These are phyloP conservation scores for Populus euphratica DNA, from an alignment of 345 rosid species.

Conservation along the genomic window DNA sequence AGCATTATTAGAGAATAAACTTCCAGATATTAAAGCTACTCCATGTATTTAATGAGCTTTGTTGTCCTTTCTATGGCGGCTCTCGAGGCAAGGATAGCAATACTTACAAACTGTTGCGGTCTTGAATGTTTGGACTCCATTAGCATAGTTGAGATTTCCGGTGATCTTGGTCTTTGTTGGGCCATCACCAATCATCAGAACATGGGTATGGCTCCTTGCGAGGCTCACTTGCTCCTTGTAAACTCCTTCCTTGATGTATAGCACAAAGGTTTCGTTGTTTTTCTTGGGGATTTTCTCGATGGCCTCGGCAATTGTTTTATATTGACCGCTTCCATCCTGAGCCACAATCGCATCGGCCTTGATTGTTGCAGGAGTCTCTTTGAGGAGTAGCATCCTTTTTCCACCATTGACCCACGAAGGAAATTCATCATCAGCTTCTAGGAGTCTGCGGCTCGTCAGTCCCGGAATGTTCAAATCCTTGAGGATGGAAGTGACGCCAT, in stretches of 20 bases:
- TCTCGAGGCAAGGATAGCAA: not conserved
- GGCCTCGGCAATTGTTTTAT: constrained; percentile 52
- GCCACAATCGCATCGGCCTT: constrained; percentile 59
- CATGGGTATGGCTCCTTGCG: constrained; percentile 23
- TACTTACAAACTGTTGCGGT: constrained; percentile 61
- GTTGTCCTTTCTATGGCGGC: not conserved
- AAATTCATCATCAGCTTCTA: constrained; percentile 14
- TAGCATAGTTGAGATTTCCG: constrained; percentile 40
- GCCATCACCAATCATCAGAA: constrained; percentile 76
- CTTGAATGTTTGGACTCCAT: constrained; percentile 45
- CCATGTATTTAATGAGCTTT: no score
- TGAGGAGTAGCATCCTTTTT: constrained; percentile 44
- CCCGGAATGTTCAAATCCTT: constrained; percentile 23
- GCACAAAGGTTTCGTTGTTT: constrained; percentile 36
- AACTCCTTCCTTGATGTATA: constrained; percentile 65
- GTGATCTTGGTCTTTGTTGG: constrained; percentile 58
- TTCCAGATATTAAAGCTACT: no score
- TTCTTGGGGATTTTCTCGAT: constrained; percentile 40
- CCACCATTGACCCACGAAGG: constrained; percentile 49
- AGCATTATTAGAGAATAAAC: not conserved
- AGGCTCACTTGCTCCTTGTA: constrained; percentile 53
- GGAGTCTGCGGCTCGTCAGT: constrained; percentile 5
- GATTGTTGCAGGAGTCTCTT: constrained; percentile 12
- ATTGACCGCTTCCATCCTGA: constrained; percentile 68
- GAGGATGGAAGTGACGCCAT: constrained; percentile 34